These are phyloP conservation scores for Solanum sejunctum DNA, from an alignment of 257 asterid genomes.

Conservation along the genomic window DNA sequence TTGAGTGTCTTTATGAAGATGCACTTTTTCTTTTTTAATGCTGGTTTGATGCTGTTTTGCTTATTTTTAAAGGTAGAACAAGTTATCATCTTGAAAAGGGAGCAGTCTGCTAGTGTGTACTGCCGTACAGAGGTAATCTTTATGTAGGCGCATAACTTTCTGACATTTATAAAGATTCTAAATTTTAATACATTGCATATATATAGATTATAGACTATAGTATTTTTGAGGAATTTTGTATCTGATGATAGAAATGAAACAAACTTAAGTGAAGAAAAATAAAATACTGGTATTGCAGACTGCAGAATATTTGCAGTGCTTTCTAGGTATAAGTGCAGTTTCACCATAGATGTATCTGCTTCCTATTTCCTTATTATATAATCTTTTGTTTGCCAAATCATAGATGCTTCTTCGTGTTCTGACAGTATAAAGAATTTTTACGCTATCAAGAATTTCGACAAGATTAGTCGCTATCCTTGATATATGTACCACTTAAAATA, in stretches of 20 bases:
- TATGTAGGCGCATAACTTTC: conserved; percentile 27
- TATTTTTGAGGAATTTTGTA: neutral
- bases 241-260: neutral
- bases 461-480: no score
- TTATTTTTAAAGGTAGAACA: neutral
- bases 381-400: neutral
- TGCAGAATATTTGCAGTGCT: neutral
- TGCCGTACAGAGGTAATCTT: conserved; percentile 28
- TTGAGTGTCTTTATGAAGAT: neutral
- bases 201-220: neutral
- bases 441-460: neutral
- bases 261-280: neutral
- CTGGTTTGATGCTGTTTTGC: neutral
- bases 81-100: conserved; percentile 4
- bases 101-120: conserved; percentile 22
- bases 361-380: neutral
- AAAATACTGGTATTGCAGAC: neutral
- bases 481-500: no score
- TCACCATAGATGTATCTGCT: neutral
- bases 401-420: neutral
- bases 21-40: neutral
- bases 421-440: neutral
- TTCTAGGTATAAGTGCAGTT: neutral
- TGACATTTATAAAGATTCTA: neutral
- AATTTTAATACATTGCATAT: neutral